Conservation (phyloP, 139 green algal species). For the Closterium sp. region DNA sequence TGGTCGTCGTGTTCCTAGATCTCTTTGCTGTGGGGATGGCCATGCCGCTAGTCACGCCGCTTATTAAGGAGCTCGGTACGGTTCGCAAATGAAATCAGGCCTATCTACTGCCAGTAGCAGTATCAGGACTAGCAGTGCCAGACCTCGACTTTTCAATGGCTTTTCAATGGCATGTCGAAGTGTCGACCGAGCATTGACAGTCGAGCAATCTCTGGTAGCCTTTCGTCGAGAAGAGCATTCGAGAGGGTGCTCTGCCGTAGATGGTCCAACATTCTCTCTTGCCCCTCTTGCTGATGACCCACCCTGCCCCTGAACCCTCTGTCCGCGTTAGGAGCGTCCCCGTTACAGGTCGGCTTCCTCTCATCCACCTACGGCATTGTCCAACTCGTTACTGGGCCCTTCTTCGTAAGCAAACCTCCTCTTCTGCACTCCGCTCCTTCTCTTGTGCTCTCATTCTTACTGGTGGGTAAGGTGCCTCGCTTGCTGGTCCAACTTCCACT, state of each 20-base stretch:
- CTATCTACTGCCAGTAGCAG: too few species aligned
- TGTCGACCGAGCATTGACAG: too few species aligned
- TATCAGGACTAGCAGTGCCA: too few species aligned
- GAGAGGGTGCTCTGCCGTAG: too few species aligned
- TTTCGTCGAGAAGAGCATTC: too few species aligned
- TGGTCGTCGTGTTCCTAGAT: conserved; percentile 36
- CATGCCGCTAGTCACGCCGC: conserved; percentile 37
- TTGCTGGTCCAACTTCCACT: too few species aligned
- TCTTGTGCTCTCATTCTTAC: background rate
- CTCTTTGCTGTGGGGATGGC: conserved; percentile 30
- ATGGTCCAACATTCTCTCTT: too few species aligned
- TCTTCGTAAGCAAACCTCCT: conserved; percentile 17
- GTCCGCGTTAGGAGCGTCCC: conserved; percentile 10
- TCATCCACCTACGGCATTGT: conserved; percentile 23
- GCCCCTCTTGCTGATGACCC: background rate
- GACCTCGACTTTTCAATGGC: too few species aligned
- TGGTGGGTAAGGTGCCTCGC: too few species aligned
- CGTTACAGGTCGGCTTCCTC: conserved; percentile 28
- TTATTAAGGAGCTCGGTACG: conserved; percentile 36
- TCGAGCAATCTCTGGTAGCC: too few species aligned
- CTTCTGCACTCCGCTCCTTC: background rate
- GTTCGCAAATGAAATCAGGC: background rate
- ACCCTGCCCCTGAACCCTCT: too few species aligned
- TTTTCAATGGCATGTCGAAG: too few species aligned
- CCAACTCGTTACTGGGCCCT: conserved; percentile 29